A percentile compares a stretch with the other conserved stretches of the same genome.
These are phyloP conservation scores for Aspergillus alliaceus DNA, from an alignment of 2,329 filamentous ascomycete genomes.

Conservation along the genomic window DNA sequence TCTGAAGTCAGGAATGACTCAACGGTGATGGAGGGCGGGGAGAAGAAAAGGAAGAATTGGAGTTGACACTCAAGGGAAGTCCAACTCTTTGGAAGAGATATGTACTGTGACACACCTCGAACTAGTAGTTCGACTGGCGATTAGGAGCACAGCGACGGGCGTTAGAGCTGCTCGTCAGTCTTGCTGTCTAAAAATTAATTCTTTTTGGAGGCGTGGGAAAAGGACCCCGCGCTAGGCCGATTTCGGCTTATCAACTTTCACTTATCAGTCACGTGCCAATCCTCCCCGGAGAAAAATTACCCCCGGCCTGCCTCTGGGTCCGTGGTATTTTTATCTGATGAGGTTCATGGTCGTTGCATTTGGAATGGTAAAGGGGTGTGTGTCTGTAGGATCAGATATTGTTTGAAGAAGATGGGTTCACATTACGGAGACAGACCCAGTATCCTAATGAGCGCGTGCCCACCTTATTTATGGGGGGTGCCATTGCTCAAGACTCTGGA, in stretches of 20 bases:
- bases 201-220: slow-evolving; percentile 10
- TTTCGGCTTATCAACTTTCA: slow-evolving; percentile 25
- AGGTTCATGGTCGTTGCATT: too few relatives aligned
- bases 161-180: slow-evolving; percentile 21
- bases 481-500: not conserved
- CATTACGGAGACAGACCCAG: not conserved
- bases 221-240: slow-evolving; percentile 26
- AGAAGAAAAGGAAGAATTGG: not conserved
- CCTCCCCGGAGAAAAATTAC: slow-evolving; percentile 1
- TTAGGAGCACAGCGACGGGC: slow-evolving; percentile 16
- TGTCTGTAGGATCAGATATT: not conserved
- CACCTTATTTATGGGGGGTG: not conserved
- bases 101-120: slow-evolving; percentile 20
- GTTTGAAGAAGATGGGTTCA: not conserved
- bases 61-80: slow-evolving; percentile 5
- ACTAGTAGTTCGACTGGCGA: slow-evolving; percentile 17
- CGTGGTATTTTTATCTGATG: not conserved
- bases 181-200: slow-evolving; percentile 17
- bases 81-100: slow-evolving; percentile 12
- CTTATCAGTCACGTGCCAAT: slow-evolving; percentile 24
- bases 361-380: too few relatives aligned
- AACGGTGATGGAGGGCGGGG: not conserved
- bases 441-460: not conserved
- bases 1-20: slow-evolving; percentile 9
- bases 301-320: slow-evolving; percentile 6